phyloP scores from a whole-genome alignment of 73 alveolate species.

The Paramecium biaurelia region DNA sequence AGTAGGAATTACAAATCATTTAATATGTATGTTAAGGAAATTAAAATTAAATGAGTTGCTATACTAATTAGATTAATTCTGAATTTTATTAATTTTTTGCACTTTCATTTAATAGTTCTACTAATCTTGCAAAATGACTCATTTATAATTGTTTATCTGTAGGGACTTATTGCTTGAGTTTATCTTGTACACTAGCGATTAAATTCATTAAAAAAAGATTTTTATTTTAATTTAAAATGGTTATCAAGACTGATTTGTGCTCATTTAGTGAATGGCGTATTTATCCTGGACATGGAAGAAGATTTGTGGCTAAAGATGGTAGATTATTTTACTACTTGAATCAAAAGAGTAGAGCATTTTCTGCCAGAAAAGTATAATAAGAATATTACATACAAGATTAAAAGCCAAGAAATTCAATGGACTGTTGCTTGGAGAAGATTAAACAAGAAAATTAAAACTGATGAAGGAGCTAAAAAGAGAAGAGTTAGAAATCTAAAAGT shows the following conservation, averaged over 20 bases:
- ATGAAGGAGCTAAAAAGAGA: constrained; percentile 79
- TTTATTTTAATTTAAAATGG: constrained; percentile 71
- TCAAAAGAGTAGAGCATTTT: constrained; percentile 77
- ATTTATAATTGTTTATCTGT: background rate
- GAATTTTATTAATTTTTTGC: background rate
- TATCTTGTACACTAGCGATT: background rate
- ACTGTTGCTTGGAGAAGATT: constrained; percentile 93
- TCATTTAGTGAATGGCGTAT: constrained; percentile 86
- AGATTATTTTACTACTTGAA: constrained; percentile 82
- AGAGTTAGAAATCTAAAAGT: constrained; percentile 84
- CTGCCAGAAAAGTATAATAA: constrained; percentile 69
- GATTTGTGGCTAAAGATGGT: constrained; percentile 90
- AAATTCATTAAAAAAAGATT: constrained; percentile 43
- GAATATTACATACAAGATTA: constrained; percentile 7
- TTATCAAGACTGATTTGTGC: constrained; percentile 91
- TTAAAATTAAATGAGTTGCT: background rate
- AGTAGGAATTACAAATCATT: background rate
- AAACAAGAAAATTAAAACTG: constrained; percentile 88
- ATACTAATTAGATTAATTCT: background rate
- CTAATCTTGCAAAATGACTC: constrained; percentile 35
- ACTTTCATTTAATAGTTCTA: background rate
- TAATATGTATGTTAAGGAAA: background rate
- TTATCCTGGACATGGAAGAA: constrained; percentile 94
- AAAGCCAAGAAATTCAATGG: constrained; percentile 92
- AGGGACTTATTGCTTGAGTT: constrained; percentile 19